phyloP scores from a whole-genome alignment of 768 basidiomycete genomes.

The Podaxis sp. region DNA sequence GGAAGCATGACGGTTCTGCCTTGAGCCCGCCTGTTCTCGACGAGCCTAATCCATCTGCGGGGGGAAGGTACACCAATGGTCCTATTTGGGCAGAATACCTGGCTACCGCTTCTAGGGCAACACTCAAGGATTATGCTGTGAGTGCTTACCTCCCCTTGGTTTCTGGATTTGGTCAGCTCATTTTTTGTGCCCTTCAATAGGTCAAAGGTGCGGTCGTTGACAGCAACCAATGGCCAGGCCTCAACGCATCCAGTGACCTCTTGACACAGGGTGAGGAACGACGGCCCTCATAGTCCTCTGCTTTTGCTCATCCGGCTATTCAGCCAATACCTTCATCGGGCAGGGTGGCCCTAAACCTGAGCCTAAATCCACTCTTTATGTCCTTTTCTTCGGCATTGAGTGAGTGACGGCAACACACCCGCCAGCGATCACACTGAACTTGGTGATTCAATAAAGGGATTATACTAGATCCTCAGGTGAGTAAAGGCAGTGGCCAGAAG shows the following conservation, averaged over 20 bases:
- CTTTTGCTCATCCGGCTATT: neutral
- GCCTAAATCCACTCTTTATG: slow-evolving; percentile 41
- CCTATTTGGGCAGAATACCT: slow-evolving; percentile 48
- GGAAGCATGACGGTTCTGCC: slow-evolving; percentile 42
- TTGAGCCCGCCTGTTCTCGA: slow-evolving; percentile 38
- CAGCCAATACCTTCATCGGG: slow-evolving; percentile 23
- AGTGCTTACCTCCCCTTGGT: slow-evolving; percentile 12
- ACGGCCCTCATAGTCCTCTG: neutral
- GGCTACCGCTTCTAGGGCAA: slow-evolving; percentile 36
- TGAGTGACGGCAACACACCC: slow-evolving; percentile 22
- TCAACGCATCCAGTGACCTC: slow-evolving; percentile 18
- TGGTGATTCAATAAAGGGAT: slow-evolving; percentile 30
- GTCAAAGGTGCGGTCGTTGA: slow-evolving; percentile 28
- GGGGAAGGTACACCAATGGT: slow-evolving; percentile 51
- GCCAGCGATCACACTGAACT: neutral
- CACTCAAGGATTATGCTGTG: slow-evolving; percentile 51
- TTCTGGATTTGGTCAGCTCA: neutral
- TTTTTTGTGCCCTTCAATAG: slow-evolving; percentile 12
- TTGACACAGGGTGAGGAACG: slow-evolving; percentile 23
- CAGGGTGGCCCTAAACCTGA: slow-evolving; percentile 28
- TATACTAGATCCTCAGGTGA: slow-evolving; percentile 35
- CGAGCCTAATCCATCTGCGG: slow-evolving; percentile 45
- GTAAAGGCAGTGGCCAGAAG: neutral
- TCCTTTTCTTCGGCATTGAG: slow-evolving; percentile 54
- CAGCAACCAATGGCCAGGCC: slow-evolving; percentile 21